Evolutionary conservation across 2,329 filamentous ascomycete species (phyloP).

Genomic region (Arachnomyces sp.): DNA sequence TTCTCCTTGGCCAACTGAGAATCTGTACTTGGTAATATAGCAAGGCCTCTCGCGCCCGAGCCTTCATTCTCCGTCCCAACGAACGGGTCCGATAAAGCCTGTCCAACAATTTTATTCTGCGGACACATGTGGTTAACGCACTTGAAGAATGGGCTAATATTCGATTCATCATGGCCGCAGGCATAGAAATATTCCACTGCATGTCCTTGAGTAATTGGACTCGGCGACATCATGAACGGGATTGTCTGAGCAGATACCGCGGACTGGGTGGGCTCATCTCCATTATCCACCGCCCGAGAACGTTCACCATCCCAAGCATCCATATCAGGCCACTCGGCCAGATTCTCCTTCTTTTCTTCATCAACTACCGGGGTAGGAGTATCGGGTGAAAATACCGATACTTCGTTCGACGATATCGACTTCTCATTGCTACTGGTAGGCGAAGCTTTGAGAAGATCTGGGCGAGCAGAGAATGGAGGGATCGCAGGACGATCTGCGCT

Average conservation of each 20-base stretch:
- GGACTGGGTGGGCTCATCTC: slow-evolving; percentile 8
- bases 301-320: slow-evolving; percentile 6
- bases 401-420: slow-evolving; percentile 16
- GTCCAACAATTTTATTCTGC: slow-evolving; percentile 11
- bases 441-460: too few relatives aligned
- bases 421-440: too few relatives aligned
- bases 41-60: slow-evolving; percentile 14
- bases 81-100: too few relatives aligned
- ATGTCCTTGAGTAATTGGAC: slow-evolving; percentile 10
- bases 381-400: slow-evolving; percentile 25
- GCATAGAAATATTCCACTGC: slow-evolving; percentile 17
- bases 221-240: slow-evolving; percentile 12
- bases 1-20: slow-evolving; percentile 2
- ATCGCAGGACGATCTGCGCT: slow-evolving; percentile 18
- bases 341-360: slow-evolving; percentile 8
- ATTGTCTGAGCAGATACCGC: slow-evolving; percentile 12
- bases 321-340: slow-evolving; percentile 15
- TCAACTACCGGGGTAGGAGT: slow-evolving; percentile 16
- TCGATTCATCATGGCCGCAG: not conserved
- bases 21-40: slow-evolving; percentile 6
- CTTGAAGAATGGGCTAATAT: slow-evolving; percentile 28
- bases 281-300: not conserved
- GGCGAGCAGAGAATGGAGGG: slow-evolving; percentile 14
- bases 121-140: slow-evolving; percentile 36
- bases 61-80: not conserved